phyloP scores from a whole-genome alignment of 2,329 filamentous ascomycete species.

The Claviceps quebecensis region DNA sequence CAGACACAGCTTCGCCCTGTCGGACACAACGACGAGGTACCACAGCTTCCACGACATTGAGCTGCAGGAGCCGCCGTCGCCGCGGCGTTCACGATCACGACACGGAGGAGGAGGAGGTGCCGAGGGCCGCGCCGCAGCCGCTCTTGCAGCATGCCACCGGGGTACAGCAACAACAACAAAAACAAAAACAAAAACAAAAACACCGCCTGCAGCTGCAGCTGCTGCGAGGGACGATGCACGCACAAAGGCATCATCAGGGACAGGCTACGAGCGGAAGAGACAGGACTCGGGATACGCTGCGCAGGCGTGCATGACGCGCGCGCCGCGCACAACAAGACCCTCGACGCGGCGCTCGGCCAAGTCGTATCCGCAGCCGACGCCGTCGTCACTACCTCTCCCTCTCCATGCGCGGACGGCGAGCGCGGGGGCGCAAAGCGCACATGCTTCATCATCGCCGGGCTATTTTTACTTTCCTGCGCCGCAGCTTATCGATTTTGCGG shows the following conservation, averaged over 20 bases:
- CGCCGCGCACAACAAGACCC: slow-evolving; percentile 23
- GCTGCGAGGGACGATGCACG: no score
- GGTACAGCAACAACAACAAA: no score
- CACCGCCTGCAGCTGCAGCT: no score
- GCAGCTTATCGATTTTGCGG: slow-evolving; percentile 20
- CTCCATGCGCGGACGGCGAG: slow-evolving; percentile 16
- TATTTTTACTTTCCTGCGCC: slow-evolving; percentile 38
- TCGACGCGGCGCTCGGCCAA: slow-evolving; percentile 26
- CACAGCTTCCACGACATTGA: slow-evolving; percentile 41
- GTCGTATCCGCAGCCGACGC: slow-evolving; percentile 19
- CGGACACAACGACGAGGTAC: slow-evolving; percentile 31
- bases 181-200: no score
- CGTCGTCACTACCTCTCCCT: slow-evolving; percentile 14
- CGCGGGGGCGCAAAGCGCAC: slow-evolving; percentile 12
- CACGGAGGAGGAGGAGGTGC: no score
- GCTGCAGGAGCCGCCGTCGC: slow-evolving; percentile 25
- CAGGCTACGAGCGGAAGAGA: slow-evolving; percentile 11
- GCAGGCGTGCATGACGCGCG: slow-evolving; percentile 3
- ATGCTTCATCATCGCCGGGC: slow-evolving; percentile 17
- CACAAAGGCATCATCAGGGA: no score
- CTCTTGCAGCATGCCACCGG: neutral
- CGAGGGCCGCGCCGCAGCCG: neutral
- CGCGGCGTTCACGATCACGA: neutral
- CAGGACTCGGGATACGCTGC: slow-evolving; percentile 49
- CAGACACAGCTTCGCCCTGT: slow-evolving; percentile 26